Percentiles rank a stretch among this genome's conserved stretches.
These are phyloP conservation scores for Sugiyamaella mastotermitis DNA, from an alignment of 805 yeast genomes.

Conservation along the genomic window DNA sequence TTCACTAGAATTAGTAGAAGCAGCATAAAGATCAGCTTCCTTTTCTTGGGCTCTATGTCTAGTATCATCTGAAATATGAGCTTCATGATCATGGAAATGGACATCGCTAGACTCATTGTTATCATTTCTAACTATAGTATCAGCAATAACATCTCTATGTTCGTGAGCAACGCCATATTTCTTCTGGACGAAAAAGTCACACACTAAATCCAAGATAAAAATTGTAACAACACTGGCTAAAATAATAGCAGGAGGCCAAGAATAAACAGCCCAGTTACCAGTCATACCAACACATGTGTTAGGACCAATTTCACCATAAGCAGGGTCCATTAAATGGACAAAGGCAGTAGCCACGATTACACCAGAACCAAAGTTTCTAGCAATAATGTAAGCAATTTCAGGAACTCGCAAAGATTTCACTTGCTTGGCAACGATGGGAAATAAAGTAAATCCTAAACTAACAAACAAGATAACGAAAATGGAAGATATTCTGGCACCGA, in stretches of 20 bases:
- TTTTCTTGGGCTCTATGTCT: conserved; percentile 26
- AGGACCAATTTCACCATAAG: conserved; percentile 30
- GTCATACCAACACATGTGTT: conserved; percentile 37
- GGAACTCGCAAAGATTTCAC: conserved; percentile 25
- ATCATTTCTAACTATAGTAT: conserved; percentile 16
- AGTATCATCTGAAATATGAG: conserved; percentile 15
- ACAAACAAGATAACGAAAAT: conserved; percentile 53
- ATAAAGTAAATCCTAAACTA: conserved; percentile 40
- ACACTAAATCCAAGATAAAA: conserved; percentile 44
- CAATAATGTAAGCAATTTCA: conserved; percentile 27
- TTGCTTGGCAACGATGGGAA: conserved; percentile 35
- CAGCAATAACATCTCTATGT: conserved; percentile 22
- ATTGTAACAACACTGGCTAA: conserved; percentile 40
- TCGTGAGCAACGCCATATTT: conserved; percentile 29
- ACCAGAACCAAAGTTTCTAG: conserved; percentile 61
- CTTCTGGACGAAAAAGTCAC: conserved; percentile 38
- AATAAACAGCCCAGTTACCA: conserved; percentile 44
- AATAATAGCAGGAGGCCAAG: conserved; percentile 54
- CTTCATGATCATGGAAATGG: conserved; percentile 15
- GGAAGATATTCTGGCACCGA: conserved; percentile 48
- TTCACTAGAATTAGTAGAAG: background rate
- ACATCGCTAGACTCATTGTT: conserved; percentile 17
- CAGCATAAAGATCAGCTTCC: conserved; percentile 10
- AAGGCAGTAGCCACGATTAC: conserved; percentile 74
- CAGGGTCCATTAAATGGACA: conserved; percentile 50